A percentile compares a stretch with the other conserved stretches of the same genome.
Conservation (phyloP, 2,329 filamentous ascomycete genomes). For the Macrophomina phaseolina region DNA sequence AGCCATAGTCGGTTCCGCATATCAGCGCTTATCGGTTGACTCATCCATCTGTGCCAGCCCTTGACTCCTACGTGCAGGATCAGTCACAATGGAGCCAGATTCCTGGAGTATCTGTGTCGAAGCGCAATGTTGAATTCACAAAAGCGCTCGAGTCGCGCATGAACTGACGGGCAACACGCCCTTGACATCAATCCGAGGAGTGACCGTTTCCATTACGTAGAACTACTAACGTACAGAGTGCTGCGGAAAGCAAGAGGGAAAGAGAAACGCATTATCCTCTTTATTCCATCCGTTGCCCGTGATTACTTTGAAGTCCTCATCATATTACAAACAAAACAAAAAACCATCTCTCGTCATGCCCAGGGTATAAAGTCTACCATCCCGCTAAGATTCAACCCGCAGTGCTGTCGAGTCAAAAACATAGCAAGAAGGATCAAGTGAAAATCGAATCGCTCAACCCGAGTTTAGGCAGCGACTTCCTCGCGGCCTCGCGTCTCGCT, state of each 20-base stretch:
- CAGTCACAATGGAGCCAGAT: not conserved
- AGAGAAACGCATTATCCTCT: slow-evolving; percentile 6
- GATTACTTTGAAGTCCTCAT: not conserved
- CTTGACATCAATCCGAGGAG: not conserved
- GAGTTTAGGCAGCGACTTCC: slow-evolving; percentile 41
- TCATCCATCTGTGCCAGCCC: not conserved
- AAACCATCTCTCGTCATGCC: slow-evolving; percentile 4
- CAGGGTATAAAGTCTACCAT: slow-evolving; percentile 22
- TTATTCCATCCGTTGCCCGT: not conserved
- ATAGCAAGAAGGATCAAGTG: not conserved
- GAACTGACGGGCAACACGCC: not conserved
- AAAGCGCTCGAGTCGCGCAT: no score
- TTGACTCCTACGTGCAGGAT: not conserved
- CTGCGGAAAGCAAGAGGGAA: no score
- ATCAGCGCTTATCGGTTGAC: not conserved
- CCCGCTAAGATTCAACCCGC: slow-evolving; percentile 3
- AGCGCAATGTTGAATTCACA: no score
- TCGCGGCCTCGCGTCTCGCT: slow-evolving; percentile 54
- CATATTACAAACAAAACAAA: slow-evolving; percentile 7
- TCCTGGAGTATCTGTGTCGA: no score
- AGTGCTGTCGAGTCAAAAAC: not conserved
- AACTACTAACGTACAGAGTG: not conserved
- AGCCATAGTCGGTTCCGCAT: not conserved
- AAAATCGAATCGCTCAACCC: not conserved
- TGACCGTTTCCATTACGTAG: not conserved